Percentiles rank a stretch among this genome's conserved stretches.
These are phyloP conservation scores for Litsea cubeba DNA, from an alignment of 164 flowering plant species.

Conservation along the genomic window DNA sequence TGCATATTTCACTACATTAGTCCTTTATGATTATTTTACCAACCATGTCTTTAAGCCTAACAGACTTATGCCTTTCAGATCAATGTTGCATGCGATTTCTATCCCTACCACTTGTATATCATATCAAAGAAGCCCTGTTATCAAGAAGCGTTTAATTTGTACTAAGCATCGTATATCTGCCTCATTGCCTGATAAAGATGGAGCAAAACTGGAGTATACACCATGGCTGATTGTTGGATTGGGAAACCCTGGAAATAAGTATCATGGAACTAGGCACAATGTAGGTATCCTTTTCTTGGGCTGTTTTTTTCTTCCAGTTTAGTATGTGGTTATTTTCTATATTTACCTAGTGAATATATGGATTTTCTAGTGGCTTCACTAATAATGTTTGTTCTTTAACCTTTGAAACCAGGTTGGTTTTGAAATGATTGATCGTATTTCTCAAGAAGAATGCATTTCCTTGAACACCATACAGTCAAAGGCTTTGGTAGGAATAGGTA, in stretches of 20 bases:
- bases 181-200: slow-evolving; percentile 39
- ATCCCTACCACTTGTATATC: slow-evolving; percentile 29
- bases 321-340: slow-evolving; percentile 3
- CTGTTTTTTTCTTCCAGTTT: background rate
- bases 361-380: background rate
- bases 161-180: slow-evolving; percentile 38
- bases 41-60: background rate
- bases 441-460: slow-evolving; percentile 61
- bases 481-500: slow-evolving; percentile 90
- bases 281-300: slow-evolving; percentile 27
- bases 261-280: slow-evolving; percentile 93
- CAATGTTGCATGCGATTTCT: slow-evolving; percentile 59
- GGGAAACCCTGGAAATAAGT: slow-evolving; percentile 94
- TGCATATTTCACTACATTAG: background rate
- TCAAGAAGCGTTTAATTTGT: slow-evolving; percentile 19
- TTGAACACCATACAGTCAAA: slow-evolving; percentile 94
- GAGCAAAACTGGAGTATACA: slow-evolving; percentile 66
- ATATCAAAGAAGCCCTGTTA: slow-evolving; percentile 24
- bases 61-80: slow-evolving; percentile 17
- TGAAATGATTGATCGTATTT: slow-evolving; percentile 90
- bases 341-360: background rate
- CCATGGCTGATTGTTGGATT: slow-evolving; percentile 96
- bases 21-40: background rate
- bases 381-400: background rate
- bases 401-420: slow-evolving; percentile 66